A percentile compares a stretch with the other conserved stretches of the same genome.
These are phyloP conservation scores for Neofusicoccum umdonicola DNA, from an alignment of 2,329 filamentous ascomycete species.

Conservation along the genomic window DNA sequence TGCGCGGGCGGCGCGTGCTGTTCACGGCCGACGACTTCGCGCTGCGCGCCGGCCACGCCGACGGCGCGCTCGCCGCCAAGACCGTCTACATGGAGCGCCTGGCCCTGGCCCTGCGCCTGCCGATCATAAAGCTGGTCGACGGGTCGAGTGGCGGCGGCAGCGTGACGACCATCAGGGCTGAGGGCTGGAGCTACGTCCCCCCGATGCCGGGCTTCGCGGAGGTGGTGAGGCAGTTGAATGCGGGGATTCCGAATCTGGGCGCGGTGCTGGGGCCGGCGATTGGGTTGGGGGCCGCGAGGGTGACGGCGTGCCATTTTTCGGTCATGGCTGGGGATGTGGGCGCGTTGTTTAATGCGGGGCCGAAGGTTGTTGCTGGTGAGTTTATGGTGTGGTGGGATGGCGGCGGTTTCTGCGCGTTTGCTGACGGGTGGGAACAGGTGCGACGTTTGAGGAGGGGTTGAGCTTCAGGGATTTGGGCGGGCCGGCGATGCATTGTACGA, in stretches of 20 bases:
- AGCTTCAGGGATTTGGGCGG: constrained; percentile 60
- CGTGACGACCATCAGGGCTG: constrained; percentile 57
- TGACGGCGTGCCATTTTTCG: constrained; percentile 57
- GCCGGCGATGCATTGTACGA: constrained; percentile 60
- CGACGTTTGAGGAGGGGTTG: constrained; percentile 64
- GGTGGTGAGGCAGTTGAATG: constrained; percentile 58
- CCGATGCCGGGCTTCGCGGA: constrained; percentile 53
- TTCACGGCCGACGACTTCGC: constrained; percentile 65
- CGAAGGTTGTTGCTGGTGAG: constrained; percentile 56
- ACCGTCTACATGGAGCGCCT: constrained; percentile 62
- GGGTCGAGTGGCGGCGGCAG: constrained; percentile 62
- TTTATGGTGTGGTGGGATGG: background rate
- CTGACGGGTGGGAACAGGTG: constrained; percentile 31
- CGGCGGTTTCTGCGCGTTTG: background rate
- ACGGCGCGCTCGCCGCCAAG: constrained; percentile 59
- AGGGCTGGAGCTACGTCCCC: constrained; percentile 60
- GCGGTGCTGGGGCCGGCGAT: constrained; percentile 64
- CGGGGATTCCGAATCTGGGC: constrained; percentile 63
- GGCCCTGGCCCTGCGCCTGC: constrained; percentile 55
- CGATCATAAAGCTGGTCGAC: constrained; percentile 64
- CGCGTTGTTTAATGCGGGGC: constrained; percentile 62
- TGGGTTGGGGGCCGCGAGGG: constrained; percentile 50
- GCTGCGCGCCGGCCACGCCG: constrained; percentile 62
- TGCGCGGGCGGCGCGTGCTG: constrained; percentile 55
- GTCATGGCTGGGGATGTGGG: constrained; percentile 66